These are phyloP conservation scores for Suillus occidentalis DNA, from an alignment of 768 basidiomycete genomes.

Conservation along the genomic window DNA sequence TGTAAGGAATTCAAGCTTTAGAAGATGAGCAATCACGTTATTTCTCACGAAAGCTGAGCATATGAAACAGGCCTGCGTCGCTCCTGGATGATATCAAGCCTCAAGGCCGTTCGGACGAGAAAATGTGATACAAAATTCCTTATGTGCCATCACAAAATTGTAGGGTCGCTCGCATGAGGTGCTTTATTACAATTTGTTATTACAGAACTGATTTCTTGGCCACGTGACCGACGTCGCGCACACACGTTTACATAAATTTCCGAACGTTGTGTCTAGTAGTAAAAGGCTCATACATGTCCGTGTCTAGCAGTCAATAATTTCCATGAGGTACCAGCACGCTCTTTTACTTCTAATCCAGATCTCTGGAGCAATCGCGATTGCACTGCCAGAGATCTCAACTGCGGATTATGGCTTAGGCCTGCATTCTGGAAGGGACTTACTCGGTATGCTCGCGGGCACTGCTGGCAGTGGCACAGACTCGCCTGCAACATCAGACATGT, in stretches of 20 bases:
- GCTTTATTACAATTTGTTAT: background rate
- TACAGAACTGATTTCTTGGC: conserved; percentile 2
- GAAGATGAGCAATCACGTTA: conserved; percentile 4
- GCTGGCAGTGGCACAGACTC: background rate
- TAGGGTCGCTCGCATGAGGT: background rate
- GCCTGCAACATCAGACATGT: background rate
- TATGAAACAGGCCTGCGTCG: conserved; percentile 1
- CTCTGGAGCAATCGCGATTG: conserved; percentile 7
- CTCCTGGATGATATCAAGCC: background rate
- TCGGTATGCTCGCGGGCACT: conserved; percentile 17
- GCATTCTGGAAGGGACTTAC: conserved; percentile 11
- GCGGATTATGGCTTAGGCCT: background rate
- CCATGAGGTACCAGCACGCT: conserved; percentile 4
- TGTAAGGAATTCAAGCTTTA: conserved; percentile 9
- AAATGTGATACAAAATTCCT: background rate
- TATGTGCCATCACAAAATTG: background rate
- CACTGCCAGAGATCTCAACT: conserved; percentile 1
- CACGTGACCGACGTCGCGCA: conserved; percentile 6
- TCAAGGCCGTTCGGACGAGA: background rate
- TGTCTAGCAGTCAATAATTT: background rate
- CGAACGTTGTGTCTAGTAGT: background rate
- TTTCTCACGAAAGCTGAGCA: conserved; percentile 7
- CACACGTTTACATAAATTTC: conserved; percentile 2
- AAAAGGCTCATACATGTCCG: background rate
- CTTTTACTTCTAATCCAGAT: conserved; percentile 4